Conservation (phyloP, 179 eudicot genomes). For the Sideroxylon spinosum region DNA sequence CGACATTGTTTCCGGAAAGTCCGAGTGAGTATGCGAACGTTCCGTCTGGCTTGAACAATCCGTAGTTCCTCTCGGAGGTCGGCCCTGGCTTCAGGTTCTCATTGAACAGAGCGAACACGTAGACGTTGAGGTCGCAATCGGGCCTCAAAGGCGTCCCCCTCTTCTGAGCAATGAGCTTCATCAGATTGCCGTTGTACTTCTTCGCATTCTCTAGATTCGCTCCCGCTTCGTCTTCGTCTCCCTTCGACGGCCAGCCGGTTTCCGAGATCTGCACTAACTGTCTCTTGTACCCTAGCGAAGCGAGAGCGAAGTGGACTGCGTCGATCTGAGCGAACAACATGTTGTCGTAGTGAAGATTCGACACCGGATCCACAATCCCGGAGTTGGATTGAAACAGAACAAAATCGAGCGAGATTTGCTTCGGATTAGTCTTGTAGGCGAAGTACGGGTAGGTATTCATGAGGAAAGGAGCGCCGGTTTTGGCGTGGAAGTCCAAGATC, state of each 20-base stretch:
- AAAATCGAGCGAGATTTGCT: conserved; percentile 56
- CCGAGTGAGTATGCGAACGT: conserved; percentile 60
- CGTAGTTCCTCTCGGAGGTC: conserved; percentile 80
- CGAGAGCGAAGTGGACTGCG: conserved; percentile 69
- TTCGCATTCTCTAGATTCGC: conserved; percentile 69
- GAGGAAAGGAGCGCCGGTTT: conserved; percentile 61
- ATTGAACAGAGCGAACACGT: conserved; percentile 72
- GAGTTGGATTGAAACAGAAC: conserved; percentile 54
- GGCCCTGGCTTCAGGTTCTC: conserved; percentile 93
- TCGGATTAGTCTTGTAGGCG: conserved; percentile 64
- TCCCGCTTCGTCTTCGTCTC: conserved; percentile 74
- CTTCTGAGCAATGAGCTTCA: conserved; percentile 45
- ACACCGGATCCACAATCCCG: conserved; percentile 45
- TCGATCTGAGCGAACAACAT: conserved; percentile 88
- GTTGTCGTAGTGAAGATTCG: conserved; percentile 61
- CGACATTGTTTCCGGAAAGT: conserved; percentile 25
- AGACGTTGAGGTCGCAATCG: conserved; percentile 45
- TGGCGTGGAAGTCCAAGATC: conserved; percentile 52
- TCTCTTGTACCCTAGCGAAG: conserved; percentile 35
- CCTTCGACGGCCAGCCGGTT: conserved; percentile 95
- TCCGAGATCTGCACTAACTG: conserved; percentile 66
- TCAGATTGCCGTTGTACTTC: conserved; percentile 67
- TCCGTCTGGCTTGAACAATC: conserved; percentile 79
- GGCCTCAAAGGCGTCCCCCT: conserved; percentile 77
- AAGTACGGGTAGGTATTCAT: conserved; percentile 86